Conservation (phyloP, 2,329 filamentous ascomycete genomes). For the Cadophora luteo-olivacea region DNA sequence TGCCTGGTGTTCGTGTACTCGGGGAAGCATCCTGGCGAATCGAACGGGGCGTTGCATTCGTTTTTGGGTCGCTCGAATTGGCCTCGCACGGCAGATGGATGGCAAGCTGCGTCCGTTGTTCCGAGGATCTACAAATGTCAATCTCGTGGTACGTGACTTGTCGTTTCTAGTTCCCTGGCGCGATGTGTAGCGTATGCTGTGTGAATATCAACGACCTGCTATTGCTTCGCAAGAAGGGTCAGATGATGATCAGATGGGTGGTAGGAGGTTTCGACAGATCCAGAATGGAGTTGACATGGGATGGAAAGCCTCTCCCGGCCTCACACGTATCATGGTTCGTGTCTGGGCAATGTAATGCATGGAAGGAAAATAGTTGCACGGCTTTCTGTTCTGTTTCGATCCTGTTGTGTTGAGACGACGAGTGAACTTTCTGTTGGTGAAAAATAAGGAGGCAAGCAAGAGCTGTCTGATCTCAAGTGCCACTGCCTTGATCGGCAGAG, state of each 20-base stretch:
- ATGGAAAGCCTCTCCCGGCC: background rate
- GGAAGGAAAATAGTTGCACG: conserved; percentile 1
- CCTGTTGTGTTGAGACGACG: background rate
- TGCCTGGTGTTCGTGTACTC: background rate
- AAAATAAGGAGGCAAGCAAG: background rate
- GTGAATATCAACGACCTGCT: background rate
- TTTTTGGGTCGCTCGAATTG: background rate
- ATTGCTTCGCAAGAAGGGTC: background rate
- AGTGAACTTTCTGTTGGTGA: background rate
- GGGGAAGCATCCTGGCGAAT: conserved; percentile 12
- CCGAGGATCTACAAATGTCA: conserved; percentile 14
- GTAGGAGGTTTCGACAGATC: conserved; percentile 2
- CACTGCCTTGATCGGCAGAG: background rate
- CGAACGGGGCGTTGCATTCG: background rate
- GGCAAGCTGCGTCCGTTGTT: conserved; percentile 10
- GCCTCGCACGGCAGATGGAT: conserved; percentile 6
- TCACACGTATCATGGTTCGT: conserved; percentile 8
- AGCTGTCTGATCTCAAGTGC: conserved; percentile 9
- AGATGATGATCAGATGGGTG: conserved; percentile 3
- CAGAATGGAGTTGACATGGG: background rate
- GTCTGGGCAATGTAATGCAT: background rate
- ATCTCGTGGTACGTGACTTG: conserved; percentile 7
- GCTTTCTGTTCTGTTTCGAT: background rate
- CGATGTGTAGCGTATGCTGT: background rate
- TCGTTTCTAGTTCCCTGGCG: background rate